Conservation (phyloP, 1,139 yeast genomes). For the Candida tunisiensis region DNA sequence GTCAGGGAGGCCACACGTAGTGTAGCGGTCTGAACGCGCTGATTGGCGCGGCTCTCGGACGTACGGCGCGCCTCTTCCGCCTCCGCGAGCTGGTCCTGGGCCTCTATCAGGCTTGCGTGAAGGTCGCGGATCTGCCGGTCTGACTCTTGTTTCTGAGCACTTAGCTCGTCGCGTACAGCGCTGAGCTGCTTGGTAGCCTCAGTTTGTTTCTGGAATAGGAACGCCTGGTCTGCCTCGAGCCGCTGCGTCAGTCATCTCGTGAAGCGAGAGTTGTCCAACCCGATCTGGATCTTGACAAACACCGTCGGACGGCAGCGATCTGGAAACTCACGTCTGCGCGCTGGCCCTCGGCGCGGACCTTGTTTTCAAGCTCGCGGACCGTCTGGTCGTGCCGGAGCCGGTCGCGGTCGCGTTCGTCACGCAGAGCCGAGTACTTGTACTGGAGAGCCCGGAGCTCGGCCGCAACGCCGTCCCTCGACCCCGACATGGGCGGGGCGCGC, state of each 20-base stretch:
- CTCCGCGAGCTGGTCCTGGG: slow-evolving; percentile 1
- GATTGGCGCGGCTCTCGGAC: neutral
- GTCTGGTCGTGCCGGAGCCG: neutral
- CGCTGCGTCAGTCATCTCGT: too few species aligned
- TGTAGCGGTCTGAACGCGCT: neutral
- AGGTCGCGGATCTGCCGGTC: neutral
- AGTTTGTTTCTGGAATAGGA: neutral
- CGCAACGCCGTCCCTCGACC: too few species aligned
- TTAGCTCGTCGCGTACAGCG: neutral
- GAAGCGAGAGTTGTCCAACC: too few species aligned
- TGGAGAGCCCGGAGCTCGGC: too few species aligned
- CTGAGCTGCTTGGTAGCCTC: neutral
- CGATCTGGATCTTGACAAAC: too few species aligned
- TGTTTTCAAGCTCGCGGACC: neutral
- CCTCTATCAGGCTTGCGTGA: neutral
- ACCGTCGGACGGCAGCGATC: too few species aligned
- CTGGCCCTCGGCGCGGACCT: slow-evolving; percentile 1
- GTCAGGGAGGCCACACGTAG: neutral
- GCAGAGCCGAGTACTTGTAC: neutral
- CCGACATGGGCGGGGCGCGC: too few species aligned
- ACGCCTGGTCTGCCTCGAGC: slow-evolving; percentile 1
- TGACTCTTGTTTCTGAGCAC: neutral
- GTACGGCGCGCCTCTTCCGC: neutral
- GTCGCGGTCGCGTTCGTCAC: neutral
- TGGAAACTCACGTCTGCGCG: slow-evolving; percentile 1